phyloP scores from a whole-genome alignment of 257 asterid species.

The Lycium barbarum region DNA sequence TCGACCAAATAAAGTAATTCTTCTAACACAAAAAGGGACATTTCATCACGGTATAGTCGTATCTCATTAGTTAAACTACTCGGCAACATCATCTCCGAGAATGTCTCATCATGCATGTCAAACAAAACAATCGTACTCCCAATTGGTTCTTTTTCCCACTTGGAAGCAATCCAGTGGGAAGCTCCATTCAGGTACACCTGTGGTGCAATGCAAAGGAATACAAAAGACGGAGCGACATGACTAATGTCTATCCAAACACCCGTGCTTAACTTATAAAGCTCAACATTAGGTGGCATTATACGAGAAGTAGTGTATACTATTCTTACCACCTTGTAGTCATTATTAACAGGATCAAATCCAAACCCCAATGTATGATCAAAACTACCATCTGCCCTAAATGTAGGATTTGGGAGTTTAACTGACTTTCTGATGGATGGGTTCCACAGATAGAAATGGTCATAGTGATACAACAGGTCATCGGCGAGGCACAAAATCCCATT shows the following conservation, averaged over 20 bases:
- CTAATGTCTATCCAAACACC: constrained; percentile 15
- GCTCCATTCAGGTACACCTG: neutral
- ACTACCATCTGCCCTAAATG: neutral
- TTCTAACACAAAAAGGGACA: neutral
- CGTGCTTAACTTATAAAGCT: neutral
- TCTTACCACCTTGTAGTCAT: constrained; percentile 11
- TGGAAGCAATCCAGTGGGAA: neutral
- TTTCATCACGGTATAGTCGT: neutral
- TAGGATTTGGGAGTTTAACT: neutral
- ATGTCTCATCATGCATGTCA: neutral
- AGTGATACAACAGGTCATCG: neutral
- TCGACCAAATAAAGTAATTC: neutral
- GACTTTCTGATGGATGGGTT: neutral
- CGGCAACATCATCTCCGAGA: neutral
- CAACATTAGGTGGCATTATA: neutral
- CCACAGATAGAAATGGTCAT: neutral
- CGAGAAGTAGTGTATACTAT: neutral
- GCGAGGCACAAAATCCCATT: neutral
- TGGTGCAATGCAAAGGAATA: neutral
- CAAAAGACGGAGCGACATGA: neutral
- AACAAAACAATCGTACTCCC: neutral
- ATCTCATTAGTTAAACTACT: neutral
- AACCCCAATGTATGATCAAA: neutral
- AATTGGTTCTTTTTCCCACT: neutral
- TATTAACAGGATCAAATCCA: neutral